A percentile compares a stretch with the other conserved stretches of the same genome.
Evolutionary conservation across 2,329 filamentous ascomycete genomes (phyloP).

Genomic region (Fusarium coffeatum): DNA sequence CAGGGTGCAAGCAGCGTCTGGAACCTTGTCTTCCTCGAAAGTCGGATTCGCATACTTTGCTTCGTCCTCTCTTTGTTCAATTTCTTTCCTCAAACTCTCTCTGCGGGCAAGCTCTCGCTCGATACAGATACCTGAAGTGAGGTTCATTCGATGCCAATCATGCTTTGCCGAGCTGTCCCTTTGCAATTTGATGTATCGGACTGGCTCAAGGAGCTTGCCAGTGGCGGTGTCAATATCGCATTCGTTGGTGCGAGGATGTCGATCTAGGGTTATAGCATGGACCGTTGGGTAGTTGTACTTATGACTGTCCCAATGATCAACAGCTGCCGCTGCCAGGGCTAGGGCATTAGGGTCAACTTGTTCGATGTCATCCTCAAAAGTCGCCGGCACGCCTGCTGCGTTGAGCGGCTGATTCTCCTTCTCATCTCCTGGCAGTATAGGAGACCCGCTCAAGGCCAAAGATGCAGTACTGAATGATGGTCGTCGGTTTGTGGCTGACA

Average conservation of each 20-base stretch:
- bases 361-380: not conserved
- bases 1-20: constrained; percentile 52
- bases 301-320: constrained; percentile 9
- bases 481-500: not conserved
- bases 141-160: constrained; percentile 47
- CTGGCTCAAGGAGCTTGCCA: constrained; percentile 50
- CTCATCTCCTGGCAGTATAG: not conserved
- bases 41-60: constrained; percentile 6
- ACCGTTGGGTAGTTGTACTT: not conserved
- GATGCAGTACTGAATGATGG: constrained; percentile 5
- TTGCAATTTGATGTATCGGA: constrained; percentile 50
- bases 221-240: constrained; percentile 54
- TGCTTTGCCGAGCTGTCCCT: constrained; percentile 26
- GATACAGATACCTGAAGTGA: constrained; percentile 46
- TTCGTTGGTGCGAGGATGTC: constrained; percentile 4
- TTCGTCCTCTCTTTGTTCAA: not conserved
- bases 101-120: constrained; percentile 41
- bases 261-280: not conserved
- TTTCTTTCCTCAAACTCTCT: constrained; percentile 7
- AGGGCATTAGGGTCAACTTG: not conserved
- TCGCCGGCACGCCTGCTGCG: not conserved
- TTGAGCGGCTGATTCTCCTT: not conserved
- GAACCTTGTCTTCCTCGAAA: constrained; percentile 39
- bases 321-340: not conserved
- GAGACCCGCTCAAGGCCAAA: constrained; percentile 27